phyloP scores from a whole-genome alignment of 352 stramenopile species.

The Pythium biforme region DNA sequence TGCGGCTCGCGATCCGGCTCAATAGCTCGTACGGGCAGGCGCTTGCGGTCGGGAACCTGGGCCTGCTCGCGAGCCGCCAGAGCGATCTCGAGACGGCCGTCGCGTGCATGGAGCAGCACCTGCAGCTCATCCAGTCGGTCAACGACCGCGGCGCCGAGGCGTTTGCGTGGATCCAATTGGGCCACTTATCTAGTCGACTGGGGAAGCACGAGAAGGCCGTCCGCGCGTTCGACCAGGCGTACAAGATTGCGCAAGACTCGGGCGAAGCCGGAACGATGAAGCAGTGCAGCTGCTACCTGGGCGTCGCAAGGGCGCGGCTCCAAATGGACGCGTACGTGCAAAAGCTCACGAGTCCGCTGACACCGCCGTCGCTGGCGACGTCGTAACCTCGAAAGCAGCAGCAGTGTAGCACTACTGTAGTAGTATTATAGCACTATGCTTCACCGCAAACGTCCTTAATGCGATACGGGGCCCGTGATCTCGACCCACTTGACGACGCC shows the following conservation, averaged over 20 bases:
- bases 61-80: slow-evolving; percentile 80
- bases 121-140: slow-evolving; percentile 87
- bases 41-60: slow-evolving; percentile 86
- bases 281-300: slow-evolving; percentile 82
- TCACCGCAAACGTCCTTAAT: slow-evolving; percentile 3
- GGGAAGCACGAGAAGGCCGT: slow-evolving; percentile 66
- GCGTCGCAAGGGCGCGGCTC: slow-evolving; percentile 59
- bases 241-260: slow-evolving; percentile 70
- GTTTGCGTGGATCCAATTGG: slow-evolving; percentile 87
- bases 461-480: slow-evolving; percentile 37
- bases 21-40: slow-evolving; percentile 85
- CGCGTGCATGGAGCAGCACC: slow-evolving; percentile 88
- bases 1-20: slow-evolving; percentile 82
- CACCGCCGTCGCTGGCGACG: not conserved
- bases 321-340: slow-evolving; percentile 63
- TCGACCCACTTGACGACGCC: slow-evolving; percentile 86
- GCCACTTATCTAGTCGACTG: slow-evolving; percentile 59
- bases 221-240: slow-evolving; percentile 76
- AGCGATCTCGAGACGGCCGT: slow-evolving; percentile 73
- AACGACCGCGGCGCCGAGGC: slow-evolving; percentile 72
- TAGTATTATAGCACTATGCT: not conserved
- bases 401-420: too few relatives aligned
- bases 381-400: not conserved
- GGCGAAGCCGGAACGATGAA: slow-evolving; percentile 65
- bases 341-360: slow-evolving; percentile 38